Conservation (phyloP, 495 filamentous ascomycete species). For the Penicillium ochrochloron region DNA sequence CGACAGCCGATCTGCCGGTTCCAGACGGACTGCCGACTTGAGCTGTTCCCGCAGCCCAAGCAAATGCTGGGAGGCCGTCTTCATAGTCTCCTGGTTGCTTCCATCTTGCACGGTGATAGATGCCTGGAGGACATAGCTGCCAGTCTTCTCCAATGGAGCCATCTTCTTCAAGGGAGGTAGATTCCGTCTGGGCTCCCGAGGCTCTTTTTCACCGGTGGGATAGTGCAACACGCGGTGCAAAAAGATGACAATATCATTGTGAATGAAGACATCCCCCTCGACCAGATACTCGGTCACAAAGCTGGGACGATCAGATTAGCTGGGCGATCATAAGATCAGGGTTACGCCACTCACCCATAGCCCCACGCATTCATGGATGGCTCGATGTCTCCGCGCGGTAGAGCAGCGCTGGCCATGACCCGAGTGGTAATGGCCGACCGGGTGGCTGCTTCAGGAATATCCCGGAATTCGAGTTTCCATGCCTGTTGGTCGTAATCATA, state of each 20-base stretch:
- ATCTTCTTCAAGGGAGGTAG: constrained; percentile 43
- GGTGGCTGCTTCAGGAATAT: constrained; percentile 56
- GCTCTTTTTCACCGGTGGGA: constrained; percentile 31
- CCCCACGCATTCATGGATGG: constrained; percentile 56
- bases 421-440: constrained; percentile 54
- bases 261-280: constrained; percentile 53
- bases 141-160: constrained; percentile 49
- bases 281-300: constrained; percentile 54
- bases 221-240: constrained; percentile 53
- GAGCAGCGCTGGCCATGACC: constrained; percentile 48
- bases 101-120: constrained; percentile 55
- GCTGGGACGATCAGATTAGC: constrained; percentile 35
- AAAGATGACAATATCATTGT: constrained; percentile 53
- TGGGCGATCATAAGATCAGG: constrained; percentile 5
- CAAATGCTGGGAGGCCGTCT: constrained; percentile 61
- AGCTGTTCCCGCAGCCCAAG: constrained; percentile 63
- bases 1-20: constrained; percentile 64
- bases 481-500: constrained; percentile 48
- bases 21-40: constrained; percentile 67
- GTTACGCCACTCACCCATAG: constrained; percentile 47
- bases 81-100: constrained; percentile 58
- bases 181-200: constrained; percentile 35
- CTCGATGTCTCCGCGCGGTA: constrained; percentile 51
- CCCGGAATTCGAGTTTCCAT: constrained; percentile 58
- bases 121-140: constrained; percentile 57